Evolutionary conservation across 768 basidiomycete species (phyloP).

Genomic region (Kwoniella europaea): DNA sequence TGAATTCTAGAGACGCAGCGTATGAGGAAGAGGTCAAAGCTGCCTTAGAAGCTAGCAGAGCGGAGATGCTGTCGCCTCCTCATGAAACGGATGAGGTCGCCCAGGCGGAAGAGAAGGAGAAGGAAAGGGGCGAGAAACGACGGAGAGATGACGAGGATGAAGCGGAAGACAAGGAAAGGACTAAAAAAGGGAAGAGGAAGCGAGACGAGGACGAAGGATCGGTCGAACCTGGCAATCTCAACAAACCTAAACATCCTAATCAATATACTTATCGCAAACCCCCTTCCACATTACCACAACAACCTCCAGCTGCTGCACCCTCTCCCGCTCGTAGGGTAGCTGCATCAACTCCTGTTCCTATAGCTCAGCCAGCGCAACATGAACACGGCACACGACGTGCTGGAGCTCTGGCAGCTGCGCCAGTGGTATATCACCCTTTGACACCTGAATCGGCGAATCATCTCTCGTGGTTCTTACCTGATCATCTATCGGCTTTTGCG

Average conservation of each 20-base stretch:
- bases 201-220: conserved; percentile 43
- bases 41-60: conserved; percentile 48
- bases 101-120: conserved; percentile 63
- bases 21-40: conserved; percentile 76
- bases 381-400: conserved; percentile 53
- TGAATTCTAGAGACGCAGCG: conserved; percentile 91
- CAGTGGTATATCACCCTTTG: conserved; percentile 32
- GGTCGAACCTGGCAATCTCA: conserved; percentile 3
- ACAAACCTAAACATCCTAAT: conserved; percentile 61
- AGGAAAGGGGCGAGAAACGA: conserved; percentile 39
- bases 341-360: conserved; percentile 32
- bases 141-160: conserved; percentile 35
- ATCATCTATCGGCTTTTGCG: conserved; percentile 86
- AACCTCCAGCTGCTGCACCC: conserved; percentile 25
- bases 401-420: conserved; percentile 41
- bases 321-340: conserved; percentile 35
- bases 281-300: conserved; percentile 15
- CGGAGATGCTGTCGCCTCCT: conserved; percentile 62
- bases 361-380: conserved; percentile 39
- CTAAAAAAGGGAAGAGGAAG: conserved; percentile 61
- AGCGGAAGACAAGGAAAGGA: conserved; percentile 30
- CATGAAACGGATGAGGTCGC: conserved; percentile 30
- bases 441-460: conserved; percentile 35
- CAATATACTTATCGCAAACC: conserved; percentile 63
- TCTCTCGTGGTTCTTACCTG: conserved; percentile 78